phyloP scores from a whole-genome alignment of 805 yeast genomes.

The Schwanniomyces occidentalis region DNA sequence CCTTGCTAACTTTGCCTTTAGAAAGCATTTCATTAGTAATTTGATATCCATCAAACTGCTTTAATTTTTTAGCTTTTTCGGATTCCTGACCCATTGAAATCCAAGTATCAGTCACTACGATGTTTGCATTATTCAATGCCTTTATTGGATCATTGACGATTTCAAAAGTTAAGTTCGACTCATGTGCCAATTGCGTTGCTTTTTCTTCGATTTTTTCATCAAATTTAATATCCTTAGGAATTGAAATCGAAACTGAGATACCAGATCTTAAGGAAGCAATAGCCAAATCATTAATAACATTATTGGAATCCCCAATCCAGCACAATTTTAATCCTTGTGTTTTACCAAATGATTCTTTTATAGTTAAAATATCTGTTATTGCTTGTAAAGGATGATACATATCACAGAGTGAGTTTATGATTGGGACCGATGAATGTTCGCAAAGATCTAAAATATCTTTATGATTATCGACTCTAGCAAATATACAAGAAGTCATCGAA shows the following conservation, averaged over 20 bases:
- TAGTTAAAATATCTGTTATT: conserved; percentile 84
- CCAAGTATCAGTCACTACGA: conserved; percentile 95
- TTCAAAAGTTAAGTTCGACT: conserved; percentile 47
- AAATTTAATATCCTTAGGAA: conserved; percentile 74
- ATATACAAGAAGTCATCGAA: conserved; percentile 94
- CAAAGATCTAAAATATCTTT: conserved; percentile 78
- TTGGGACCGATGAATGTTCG: conserved; percentile 81
- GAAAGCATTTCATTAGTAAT: conserved; percentile 65
- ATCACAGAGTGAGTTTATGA: conserved; percentile 92
- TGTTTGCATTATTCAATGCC: conserved; percentile 74
- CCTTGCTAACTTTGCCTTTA: conserved; percentile 54
- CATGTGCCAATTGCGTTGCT: conserved; percentile 54
- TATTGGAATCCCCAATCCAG: conserved; percentile 97
- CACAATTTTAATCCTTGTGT: conserved; percentile 70
- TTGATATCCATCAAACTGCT: conserved; percentile 86
- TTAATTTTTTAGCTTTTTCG: conserved; percentile 67
- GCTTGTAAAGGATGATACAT: conserved; percentile 94
- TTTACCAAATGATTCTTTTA: conserved; percentile 70
- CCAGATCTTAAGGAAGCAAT: conserved; percentile 85
- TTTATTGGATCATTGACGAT: conserved; percentile 69
- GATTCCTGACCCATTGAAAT: conserved; percentile 97
- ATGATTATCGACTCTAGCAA: conserved; percentile 92
- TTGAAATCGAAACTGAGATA: conserved; percentile 78
- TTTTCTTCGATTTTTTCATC: conserved; percentile 51
- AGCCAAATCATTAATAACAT: conserved; percentile 90